Conservation (phyloP, 116 monocot genomes). For the Trichopus zeylanicus region DNA sequence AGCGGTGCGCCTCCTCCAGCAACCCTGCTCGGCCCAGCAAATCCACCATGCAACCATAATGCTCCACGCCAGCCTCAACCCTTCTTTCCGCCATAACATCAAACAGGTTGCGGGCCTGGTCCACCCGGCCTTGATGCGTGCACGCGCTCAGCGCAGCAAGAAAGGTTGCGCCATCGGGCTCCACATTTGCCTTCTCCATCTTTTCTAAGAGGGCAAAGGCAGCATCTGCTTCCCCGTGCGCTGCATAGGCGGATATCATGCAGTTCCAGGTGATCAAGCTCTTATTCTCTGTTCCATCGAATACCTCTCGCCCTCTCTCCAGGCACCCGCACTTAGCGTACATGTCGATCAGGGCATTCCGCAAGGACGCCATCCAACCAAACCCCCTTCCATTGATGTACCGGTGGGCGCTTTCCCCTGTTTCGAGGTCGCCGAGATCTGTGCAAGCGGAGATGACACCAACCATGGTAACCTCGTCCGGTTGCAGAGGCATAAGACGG, state of each 20-base stretch:
- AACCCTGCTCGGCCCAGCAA: slow-evolving; percentile 25
- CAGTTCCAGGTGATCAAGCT: slow-evolving; percentile 25
- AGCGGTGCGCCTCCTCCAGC: slow-evolving; percentile 15
- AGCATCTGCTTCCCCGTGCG: slow-evolving; percentile 19
- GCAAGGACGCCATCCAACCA: slow-evolving; percentile 26
- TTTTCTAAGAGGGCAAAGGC: slow-evolving; percentile 13
- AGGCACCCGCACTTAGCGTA: slow-evolving; percentile 29
- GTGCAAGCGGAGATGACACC: slow-evolving; percentile 20
- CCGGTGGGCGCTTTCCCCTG: slow-evolving; percentile 11
- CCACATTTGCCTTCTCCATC: slow-evolving; percentile 5
- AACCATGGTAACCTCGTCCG: slow-evolving; percentile 31
- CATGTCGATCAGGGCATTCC: slow-evolving; percentile 25
- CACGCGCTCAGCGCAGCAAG: slow-evolving; percentile 20
- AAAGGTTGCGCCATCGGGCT: slow-evolving; percentile 13
- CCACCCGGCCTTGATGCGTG: slow-evolving; percentile 20
- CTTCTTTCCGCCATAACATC: slow-evolving; percentile 5
- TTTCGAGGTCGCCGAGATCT: slow-evolving; percentile 11
- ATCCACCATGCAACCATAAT: slow-evolving; percentile 41
- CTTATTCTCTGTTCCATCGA: slow-evolving; percentile 11
- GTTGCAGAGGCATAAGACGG: slow-evolving; percentile 17
- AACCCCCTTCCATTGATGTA: slow-evolving; percentile 14
- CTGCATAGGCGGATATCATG: slow-evolving; percentile 21
- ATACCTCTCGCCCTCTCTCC: slow-evolving; percentile 13
- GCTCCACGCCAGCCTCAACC: slow-evolving; percentile 15
- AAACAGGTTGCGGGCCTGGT: slow-evolving; percentile 19